phyloP scores from a whole-genome alignment of 2,329 filamentous ascomycete genomes.

The Colletotrichum sublineola region DNA sequence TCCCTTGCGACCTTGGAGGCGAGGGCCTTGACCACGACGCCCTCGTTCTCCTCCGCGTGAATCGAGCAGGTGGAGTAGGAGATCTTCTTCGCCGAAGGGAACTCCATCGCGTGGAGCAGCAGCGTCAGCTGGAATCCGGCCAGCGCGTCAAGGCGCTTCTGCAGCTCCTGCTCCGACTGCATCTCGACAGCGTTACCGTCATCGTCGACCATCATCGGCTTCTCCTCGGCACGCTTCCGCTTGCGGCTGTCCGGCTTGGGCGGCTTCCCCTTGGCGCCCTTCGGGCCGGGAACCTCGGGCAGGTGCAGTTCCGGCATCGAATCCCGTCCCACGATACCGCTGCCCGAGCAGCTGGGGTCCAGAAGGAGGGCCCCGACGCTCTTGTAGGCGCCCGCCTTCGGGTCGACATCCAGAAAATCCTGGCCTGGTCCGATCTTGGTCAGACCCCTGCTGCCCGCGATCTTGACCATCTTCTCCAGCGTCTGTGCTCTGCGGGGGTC shows the following conservation, averaged over 20 bases:
- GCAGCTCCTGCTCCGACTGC: slow-evolving; percentile 67
- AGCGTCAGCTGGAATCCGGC: slow-evolving; percentile 86
- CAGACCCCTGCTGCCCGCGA: slow-evolving; percentile 76
- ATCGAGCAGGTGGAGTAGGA: slow-evolving; percentile 96
- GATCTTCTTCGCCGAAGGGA: slow-evolving; percentile 80
- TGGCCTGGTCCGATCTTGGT: slow-evolving; percentile 79
- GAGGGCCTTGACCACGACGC: slow-evolving; percentile 81
- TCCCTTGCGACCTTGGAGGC: slow-evolving; percentile 73
- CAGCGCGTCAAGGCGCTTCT: slow-evolving; percentile 77
- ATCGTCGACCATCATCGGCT: slow-evolving; percentile 65
- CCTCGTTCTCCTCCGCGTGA: slow-evolving; percentile 89
- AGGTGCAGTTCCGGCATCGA: slow-evolving; percentile 79
- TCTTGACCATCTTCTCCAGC: slow-evolving; percentile 85
- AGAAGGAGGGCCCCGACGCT: slow-evolving; percentile 86
- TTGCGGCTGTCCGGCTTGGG: slow-evolving; percentile 53
- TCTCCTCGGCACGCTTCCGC: slow-evolving; percentile 56
- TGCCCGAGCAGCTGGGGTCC: slow-evolving; percentile 96
- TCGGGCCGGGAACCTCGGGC: slow-evolving; percentile 52
- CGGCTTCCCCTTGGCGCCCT: slow-evolving; percentile 30
- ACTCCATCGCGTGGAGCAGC: slow-evolving; percentile 85
- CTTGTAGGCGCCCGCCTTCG: slow-evolving; percentile 69
- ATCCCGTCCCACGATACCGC: slow-evolving; percentile 91
- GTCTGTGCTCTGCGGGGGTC: slow-evolving; percentile 79
- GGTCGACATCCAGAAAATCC: slow-evolving; percentile 86
- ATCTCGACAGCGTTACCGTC: slow-evolving; percentile 67